Base-by-base conservation (phyloP, 164 flowering plant species). In the Hamamelis virginiana region DNA sequence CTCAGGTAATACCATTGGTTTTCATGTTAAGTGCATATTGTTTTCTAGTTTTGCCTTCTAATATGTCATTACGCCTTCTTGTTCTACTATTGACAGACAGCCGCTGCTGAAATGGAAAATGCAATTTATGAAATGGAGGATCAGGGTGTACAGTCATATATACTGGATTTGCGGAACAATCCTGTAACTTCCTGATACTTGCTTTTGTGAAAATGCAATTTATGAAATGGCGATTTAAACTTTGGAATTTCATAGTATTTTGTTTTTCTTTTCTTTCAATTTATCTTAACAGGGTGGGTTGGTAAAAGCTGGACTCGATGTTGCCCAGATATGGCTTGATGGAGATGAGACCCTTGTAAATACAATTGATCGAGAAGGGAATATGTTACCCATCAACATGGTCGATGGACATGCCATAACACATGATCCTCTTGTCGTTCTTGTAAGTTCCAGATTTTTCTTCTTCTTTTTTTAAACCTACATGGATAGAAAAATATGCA, bases 251-350 rank as follows among this genome's bases (percentile, higher is more conserved):
- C 41, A 33, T 33, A 33, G 41, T 33, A 33, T 33, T 2, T 2
- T 33, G 41, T 33, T 6, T 33, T 33, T 33, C 23, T n/a, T 57
- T 69, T 56, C 23, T 51, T 44, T 64, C 0, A 6, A 46, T 41
- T 11, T 21, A 23, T 73, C 26, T 59, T 74, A n/a, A 57, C 79
- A 95, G 97, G 98, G 98, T 0, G 99, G 97, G 14, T 68, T 95
- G 78, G 97, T 95, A 23, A 92, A 79, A 81, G 92, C 91, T 44
- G 99, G 99, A 55, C 85, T 95, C 45, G 99, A 95, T 80, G 97
- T 92, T 78, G 97, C 99, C 52, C 96, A 90, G 72, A 88, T 95
- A 57, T 95, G 99, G 96, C 83, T 95, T n/a, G 97, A 92, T 78
- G 99, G 99, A 38, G 85, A 91, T 75, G 97, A 92, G 84, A 95